Evolutionary conservation across 345 rosid genomes (phyloP).

Genomic region (Salix viminalis): DNA sequence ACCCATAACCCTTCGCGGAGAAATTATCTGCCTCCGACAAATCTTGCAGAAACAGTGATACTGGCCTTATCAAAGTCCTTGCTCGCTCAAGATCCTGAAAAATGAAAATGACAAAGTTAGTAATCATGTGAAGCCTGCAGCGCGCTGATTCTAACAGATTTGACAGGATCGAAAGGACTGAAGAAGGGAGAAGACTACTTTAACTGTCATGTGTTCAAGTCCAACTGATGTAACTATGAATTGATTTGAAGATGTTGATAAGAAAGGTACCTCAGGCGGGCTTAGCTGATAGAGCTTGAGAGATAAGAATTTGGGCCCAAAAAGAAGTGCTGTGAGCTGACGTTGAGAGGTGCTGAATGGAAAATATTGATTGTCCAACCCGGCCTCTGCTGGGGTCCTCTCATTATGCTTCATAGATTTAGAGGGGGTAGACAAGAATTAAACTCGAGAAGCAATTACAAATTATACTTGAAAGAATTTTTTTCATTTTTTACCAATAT

Average conservation of each 20-base stretch:
- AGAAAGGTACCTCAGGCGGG: not conserved
- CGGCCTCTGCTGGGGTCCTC: constrained; percentile 1
- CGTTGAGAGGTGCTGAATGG: not conserved
- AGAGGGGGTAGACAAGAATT: not conserved
- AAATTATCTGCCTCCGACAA: not conserved
- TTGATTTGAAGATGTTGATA: no score
- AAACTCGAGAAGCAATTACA: not conserved
- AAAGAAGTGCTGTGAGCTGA: constrained; percentile 1
- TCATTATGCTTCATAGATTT: not conserved
- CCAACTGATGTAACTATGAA: no score
- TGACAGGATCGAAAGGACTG: no score
- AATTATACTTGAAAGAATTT: no score
- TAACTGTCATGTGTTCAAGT: no score
- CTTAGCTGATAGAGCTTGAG: constrained; percentile 20
- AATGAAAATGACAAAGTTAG: not conserved
- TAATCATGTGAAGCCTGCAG: not conserved
- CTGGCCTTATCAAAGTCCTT: constrained; percentile 13
- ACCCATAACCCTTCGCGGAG: constrained; percentile 17
- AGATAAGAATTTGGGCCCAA: constrained; percentile 23
- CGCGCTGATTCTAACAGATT: no score
- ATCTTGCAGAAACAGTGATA: constrained; percentile 1
- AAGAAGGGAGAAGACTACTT: no score
- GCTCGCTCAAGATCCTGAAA: constrained; percentile 14
- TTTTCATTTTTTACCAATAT: no score
- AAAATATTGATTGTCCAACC: constrained; percentile 30